Evolutionary conservation across 306 rosid species (phyloP).

Genomic region (Corylus americana): DNA sequence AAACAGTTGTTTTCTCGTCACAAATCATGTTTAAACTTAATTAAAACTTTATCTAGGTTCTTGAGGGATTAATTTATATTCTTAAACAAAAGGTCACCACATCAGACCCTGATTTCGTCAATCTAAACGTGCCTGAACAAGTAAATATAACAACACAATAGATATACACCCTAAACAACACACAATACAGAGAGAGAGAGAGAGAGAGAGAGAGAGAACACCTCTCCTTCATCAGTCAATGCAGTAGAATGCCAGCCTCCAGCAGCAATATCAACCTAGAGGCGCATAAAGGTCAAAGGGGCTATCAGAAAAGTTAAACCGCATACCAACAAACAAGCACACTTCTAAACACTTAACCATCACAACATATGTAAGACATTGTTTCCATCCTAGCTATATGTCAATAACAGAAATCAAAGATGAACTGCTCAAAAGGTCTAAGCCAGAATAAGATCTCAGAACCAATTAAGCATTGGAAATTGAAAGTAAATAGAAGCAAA

Average conservation of each 20-base stretch:
- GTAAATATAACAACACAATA: background rate
- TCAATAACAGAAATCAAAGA: background rate
- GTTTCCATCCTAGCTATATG: background rate
- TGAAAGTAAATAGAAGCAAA: background rate
- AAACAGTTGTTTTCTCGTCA: background rate
- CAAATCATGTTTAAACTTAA: background rate
- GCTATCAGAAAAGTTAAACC: conserved; percentile 11
- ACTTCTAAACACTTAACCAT: background rate
- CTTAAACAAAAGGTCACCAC: background rate
- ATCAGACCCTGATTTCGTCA: background rate
- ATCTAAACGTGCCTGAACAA: background rate
- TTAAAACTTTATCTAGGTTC: background rate
- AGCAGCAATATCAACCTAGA: conserved; percentile 94
- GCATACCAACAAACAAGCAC: background rate
- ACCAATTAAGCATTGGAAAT: background rate
- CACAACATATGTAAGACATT: background rate
- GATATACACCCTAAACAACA: too few relatives aligned
- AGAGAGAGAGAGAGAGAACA: conserved; percentile 30
- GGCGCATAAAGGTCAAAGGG: conserved; percentile 16
- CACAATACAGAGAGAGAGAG: background rate
- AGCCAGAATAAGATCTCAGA: background rate
- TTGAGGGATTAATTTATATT: background rate
- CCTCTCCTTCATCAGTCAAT: conserved; percentile 92
- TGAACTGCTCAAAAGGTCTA: background rate
- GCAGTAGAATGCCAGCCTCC: conserved; percentile 99